Conservation (phyloP, 2,329 filamentous ascomycete genomes). For the Exophiala bonariae region DNA sequence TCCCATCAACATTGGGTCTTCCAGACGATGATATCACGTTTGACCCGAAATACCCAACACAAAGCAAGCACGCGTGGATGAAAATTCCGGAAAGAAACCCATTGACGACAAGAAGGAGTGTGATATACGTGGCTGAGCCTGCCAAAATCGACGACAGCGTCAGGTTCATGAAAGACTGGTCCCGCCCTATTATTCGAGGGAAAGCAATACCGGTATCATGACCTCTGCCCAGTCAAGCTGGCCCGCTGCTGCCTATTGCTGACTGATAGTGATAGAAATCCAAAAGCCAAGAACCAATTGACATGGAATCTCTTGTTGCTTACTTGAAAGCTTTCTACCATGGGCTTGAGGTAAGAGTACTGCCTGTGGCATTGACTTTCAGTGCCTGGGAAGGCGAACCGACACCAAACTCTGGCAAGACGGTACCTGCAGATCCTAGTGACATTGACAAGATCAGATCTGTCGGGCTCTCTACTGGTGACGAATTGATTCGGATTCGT, state of each 20-base stretch:
- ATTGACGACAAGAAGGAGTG: slow-evolving; percentile 46
- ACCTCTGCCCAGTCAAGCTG: not conserved
- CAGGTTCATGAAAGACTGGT: slow-evolving; percentile 40
- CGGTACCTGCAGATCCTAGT: not conserved
- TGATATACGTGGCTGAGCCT: slow-evolving; percentile 55
- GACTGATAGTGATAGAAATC: not conserved
- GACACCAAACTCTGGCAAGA: slow-evolving; percentile 5
- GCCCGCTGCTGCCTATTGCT: not conserved
- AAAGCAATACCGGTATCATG: not conserved
- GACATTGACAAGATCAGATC: slow-evolving; percentile 27
- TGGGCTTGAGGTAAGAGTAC: slow-evolving; percentile 50
- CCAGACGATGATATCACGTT: slow-evolving; percentile 60
- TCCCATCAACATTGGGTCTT: slow-evolving; percentile 60
- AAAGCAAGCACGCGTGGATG: slow-evolving; percentile 56
- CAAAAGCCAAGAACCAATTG: slow-evolving; percentile 13
- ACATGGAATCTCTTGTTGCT: slow-evolving; percentile 35
- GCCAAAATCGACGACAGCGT: slow-evolving; percentile 43
- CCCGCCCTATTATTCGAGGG: slow-evolving; percentile 25
- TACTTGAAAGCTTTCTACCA: slow-evolving; percentile 57
- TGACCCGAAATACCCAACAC: slow-evolving; percentile 53
- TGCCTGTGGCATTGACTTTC: slow-evolving; percentile 46
- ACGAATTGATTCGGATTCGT: slow-evolving; percentile 51
- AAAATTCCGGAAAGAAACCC: slow-evolving; percentile 49
- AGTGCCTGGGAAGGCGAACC: slow-evolving; percentile 45
- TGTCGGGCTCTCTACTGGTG: slow-evolving; percentile 48